Evolutionary conservation across 2,329 filamentous ascomycete species (phyloP).

Genomic region (Phialocephala subalpina): DNA sequence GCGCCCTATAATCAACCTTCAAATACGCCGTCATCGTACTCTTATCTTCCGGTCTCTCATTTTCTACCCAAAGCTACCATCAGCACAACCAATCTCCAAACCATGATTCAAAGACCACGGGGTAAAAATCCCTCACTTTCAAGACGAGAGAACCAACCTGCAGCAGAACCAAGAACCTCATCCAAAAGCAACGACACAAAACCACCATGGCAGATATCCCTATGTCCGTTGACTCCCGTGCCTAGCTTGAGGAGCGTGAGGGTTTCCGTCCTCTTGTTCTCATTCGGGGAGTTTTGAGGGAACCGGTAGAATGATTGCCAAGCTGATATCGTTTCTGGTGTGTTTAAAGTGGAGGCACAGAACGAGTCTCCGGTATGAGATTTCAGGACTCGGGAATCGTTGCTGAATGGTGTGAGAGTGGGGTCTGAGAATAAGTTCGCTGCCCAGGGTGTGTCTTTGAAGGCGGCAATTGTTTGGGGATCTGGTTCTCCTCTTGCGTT

Average conservation of each 20-base stretch:
- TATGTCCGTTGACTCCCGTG: conserved; percentile 61
- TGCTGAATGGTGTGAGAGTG: conserved; percentile 30
- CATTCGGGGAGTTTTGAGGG: conserved; percentile 8
- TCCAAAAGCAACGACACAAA: conserved; percentile 65
- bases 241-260: conserved; percentile 49
- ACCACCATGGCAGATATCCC: conserved; percentile 65
- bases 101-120: too few species aligned
- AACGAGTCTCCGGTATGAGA: conserved; percentile 28
- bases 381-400: conserved; percentile 12
- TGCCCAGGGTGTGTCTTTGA: conserved; percentile 30
- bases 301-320: conserved; percentile 34
- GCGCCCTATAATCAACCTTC: conserved; percentile 61
- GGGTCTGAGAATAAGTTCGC: conserved; percentile 31
- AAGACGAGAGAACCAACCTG: too few species aligned
- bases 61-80: too few species aligned
- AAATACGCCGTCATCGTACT: conserved; percentile 56
- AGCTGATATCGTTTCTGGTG: conserved; percentile 31
- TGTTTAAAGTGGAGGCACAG: conserved; percentile 29
- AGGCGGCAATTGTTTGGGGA: conserved; percentile 27
- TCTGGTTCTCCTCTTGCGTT: not conserved
- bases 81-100: too few species aligned
- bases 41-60: conserved; percentile 27
- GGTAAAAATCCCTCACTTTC: too few species aligned
- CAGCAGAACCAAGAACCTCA: conserved; percentile 53
- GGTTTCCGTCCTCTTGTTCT: conserved; percentile 21